Evolutionary conservation across 495 filamentous ascomycete genomes (phyloP).

Genomic region (Evansstolkia leycettana): DNA sequence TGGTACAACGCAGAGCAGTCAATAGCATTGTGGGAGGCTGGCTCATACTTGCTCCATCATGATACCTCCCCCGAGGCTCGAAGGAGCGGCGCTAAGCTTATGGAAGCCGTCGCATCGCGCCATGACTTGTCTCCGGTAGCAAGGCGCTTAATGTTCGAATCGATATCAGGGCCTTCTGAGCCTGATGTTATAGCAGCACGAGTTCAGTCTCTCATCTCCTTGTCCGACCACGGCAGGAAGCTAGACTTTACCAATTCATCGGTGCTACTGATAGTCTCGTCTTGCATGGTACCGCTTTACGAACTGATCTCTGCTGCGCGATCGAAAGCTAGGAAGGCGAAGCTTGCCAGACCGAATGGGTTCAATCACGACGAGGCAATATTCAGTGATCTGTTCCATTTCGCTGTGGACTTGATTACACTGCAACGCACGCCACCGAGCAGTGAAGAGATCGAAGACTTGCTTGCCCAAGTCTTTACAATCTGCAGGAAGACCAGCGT

Average conservation of each 20-base stretch:
- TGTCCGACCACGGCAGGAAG: conserved; percentile 35
- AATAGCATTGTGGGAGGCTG: conserved; percentile 29
- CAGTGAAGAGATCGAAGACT: conserved; percentile 47
- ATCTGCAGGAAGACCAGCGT: conserved; percentile 68
- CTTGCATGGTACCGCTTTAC: conserved; percentile 30
- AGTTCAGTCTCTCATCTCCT: conserved; percentile 26
- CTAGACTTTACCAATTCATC: conserved; percentile 30
- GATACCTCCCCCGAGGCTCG: conserved; percentile 25
- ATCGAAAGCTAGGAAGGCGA: conserved; percentile 38
- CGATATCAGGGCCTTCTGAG: conserved; percentile 22
- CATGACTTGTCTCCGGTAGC: conserved; percentile 28
- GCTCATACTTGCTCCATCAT: conserved; percentile 27
- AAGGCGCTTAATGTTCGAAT: conserved; percentile 23
- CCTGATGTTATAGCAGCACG: conserved; percentile 29
- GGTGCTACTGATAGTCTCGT: conserved; percentile 28
- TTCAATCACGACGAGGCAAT: conserved; percentile 48
- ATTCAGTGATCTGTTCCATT: conserved; percentile 56
- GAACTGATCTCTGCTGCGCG: conserved; percentile 22
- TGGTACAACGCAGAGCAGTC: conserved; percentile 32
- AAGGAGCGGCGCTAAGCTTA: conserved; percentile 20
- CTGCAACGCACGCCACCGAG: conserved; percentile 69
- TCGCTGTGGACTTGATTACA: conserved; percentile 68
- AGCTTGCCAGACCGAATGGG: conserved; percentile 31
- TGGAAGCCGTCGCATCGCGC: conserved; percentile 28
- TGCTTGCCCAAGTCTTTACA: conserved; percentile 56